Percentiles rank a stretch among this genome's conserved stretches.
Conservation (phyloP, 2,329 filamentous ascomycete species). For the Fusarium camptoceras region DNA sequence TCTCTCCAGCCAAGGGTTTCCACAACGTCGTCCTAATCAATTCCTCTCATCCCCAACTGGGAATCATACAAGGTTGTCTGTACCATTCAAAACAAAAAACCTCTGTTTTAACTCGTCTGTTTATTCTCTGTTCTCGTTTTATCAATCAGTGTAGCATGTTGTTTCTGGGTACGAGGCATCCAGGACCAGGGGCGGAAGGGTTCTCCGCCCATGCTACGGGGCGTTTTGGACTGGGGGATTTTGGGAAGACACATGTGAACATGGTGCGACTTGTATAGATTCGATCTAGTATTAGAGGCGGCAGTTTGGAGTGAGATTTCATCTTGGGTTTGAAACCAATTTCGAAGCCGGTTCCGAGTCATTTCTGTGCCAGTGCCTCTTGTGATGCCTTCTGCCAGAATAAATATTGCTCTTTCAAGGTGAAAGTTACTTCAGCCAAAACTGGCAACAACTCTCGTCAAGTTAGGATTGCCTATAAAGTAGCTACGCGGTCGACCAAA, state of each 20-base stretch:
- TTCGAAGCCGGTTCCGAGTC: neutral
- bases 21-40: slow-evolving; percentile 43
- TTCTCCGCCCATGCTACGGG: slow-evolving; percentile 48
- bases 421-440: neutral
- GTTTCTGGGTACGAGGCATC: slow-evolving; percentile 48
- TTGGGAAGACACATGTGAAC: slow-evolving; percentile 49
- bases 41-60: slow-evolving; percentile 33
- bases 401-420: neutral
- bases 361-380: neutral
- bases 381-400: neutral
- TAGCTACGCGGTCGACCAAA: neutral
- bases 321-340: slow-evolving; percentile 40
- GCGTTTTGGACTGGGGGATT: slow-evolving; percentile 45
- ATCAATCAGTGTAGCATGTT: slow-evolving; percentile 44
- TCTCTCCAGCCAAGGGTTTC: slow-evolving; percentile 40
- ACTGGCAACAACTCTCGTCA: neutral
- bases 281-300: slow-evolving; percentile 48
- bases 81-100: slow-evolving; percentile 32
- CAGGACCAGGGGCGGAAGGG: slow-evolving; percentile 43
- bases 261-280: slow-evolving; percentile 49
- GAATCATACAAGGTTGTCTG: slow-evolving; percentile 36
- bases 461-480: neutral
- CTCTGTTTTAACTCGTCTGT: slow-evolving; percentile 23
- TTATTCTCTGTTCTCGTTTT: slow-evolving; percentile 39
- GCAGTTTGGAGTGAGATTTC: slow-evolving; percentile 46